Conservation (phyloP, 2,329 filamentous ascomycete genomes). For the Fusarium pseudocircinatum region DNA sequence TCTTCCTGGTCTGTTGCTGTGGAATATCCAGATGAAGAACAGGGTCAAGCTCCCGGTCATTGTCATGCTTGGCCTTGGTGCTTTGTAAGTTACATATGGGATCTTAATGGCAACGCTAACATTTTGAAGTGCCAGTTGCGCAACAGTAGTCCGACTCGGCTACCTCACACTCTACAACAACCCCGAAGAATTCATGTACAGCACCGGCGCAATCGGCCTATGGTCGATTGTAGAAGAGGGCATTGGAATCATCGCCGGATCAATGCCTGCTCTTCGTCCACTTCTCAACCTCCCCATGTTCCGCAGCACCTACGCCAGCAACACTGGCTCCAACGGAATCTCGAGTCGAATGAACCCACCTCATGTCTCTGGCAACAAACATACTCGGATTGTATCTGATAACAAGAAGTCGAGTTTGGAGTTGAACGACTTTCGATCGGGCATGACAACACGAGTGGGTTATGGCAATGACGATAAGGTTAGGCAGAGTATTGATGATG, state of each 20-base stretch:
- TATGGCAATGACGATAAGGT: neutral
- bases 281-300: slow-evolving; percentile 32
- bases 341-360: slow-evolving; percentile 3
- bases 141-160: slow-evolving; percentile 35
- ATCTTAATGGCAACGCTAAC: neutral
- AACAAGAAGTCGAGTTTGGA: neutral
- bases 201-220: slow-evolving; percentile 35
- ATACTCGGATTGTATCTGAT: neutral
- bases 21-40: slow-evolving; percentile 41
- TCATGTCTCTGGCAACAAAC: neutral
- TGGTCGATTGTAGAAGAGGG: slow-evolving; percentile 39
- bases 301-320: slow-evolving; percentile 17
- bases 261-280: slow-evolving; percentile 35
- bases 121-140: slow-evolving; percentile 28
- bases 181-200: slow-evolving; percentile 35
- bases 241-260: slow-evolving; percentile 39
- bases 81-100: slow-evolving; percentile 10
- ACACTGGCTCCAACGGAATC: neutral
- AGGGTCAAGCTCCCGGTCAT: slow-evolving; percentile 36
- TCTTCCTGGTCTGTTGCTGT: slow-evolving; percentile 40
- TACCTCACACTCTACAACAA: slow-evolving; percentile 37
- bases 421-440: slow-evolving; percentile 1
- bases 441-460: neutral
- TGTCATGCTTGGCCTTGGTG: slow-evolving; percentile 34
- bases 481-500: slow-evolving; percentile 30